Evolutionary conservation across 2,329 filamentous ascomycete species (phyloP).

Genomic region (Cladophialophora chaetospira): DNA sequence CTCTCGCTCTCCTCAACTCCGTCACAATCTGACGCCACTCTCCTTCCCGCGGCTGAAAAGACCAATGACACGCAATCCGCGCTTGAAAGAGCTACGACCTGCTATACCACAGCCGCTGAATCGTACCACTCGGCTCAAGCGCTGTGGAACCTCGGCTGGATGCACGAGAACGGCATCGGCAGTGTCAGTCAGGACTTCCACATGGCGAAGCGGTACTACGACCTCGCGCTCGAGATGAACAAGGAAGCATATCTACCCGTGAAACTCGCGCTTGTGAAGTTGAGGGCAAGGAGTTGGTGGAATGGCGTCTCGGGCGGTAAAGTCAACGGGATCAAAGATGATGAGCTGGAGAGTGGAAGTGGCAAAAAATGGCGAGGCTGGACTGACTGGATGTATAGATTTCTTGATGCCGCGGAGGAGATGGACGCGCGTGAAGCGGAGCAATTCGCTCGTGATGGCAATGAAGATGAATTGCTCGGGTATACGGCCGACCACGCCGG

Average conservation of each 20-base stretch:
- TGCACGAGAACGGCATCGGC: slow-evolving; percentile 90
- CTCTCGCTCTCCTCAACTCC: slow-evolving; percentile 49
- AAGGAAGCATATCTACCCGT: slow-evolving; percentile 92
- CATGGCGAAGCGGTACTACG: slow-evolving; percentile 93
- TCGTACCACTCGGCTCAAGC: slow-evolving; percentile 91
- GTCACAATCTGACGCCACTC: background rate
- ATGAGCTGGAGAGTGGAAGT: slow-evolving; percentile 50
- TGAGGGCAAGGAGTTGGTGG: slow-evolving; percentile 86
- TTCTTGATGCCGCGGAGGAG: slow-evolving; percentile 71
- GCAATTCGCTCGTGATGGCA: slow-evolving; percentile 50
- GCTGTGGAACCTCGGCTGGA: slow-evolving; percentile 97
- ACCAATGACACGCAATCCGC: slow-evolving; percentile 49
- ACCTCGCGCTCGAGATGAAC: slow-evolving; percentile 87
- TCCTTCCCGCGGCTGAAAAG: background rate
- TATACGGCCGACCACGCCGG: slow-evolving; percentile 58
- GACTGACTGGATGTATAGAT: slow-evolving; percentile 83
- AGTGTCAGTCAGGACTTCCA: slow-evolving; percentile 95
- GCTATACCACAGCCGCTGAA: slow-evolving; percentile 90
- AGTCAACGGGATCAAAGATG: slow-evolving; percentile 88
- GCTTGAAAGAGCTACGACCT: slow-evolving; percentile 83
- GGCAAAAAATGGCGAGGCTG: slow-evolving; percentile 72
- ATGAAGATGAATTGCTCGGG: slow-evolving; percentile 47
- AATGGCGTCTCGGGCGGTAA: slow-evolving; percentile 89
- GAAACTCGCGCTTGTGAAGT: slow-evolving; percentile 80
- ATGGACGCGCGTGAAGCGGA: slow-evolving; percentile 66